phyloP scores from a whole-genome alignment of 176 grass and related monocot genomes.

The Zea luxurians region DNA sequence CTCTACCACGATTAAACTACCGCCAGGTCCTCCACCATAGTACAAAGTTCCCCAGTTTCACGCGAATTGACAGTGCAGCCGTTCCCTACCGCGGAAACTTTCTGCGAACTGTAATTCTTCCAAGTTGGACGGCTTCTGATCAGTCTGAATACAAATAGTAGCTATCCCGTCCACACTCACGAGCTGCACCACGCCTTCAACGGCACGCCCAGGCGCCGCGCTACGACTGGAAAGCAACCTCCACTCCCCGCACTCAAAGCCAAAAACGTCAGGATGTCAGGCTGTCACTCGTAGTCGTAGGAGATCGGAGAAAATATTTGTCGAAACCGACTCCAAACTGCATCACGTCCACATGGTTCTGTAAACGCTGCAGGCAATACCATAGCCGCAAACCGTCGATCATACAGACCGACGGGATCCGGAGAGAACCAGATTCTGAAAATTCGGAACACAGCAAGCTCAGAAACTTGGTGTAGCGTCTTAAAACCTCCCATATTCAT shows the following conservation, averaged over 20 bases:
- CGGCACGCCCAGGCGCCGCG: not conserved
- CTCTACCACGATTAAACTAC: no score
- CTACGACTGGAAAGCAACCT: not conserved
- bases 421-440: not conserved
- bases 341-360: slow-evolving; percentile 12
- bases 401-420: not conserved
- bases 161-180: not conserved
- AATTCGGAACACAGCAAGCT: not conserved
- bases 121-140: not conserved
- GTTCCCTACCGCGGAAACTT: no score
- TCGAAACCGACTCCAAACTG: not conserved
- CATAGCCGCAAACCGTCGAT: not conserved
- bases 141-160: not conserved
- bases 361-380: not conserved
- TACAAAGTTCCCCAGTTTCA: no score
- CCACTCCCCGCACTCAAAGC: not conserved
- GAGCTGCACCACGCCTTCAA: not conserved
- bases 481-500: not conserved
- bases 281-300: not conserved
- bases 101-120: not conserved
- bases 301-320: slow-evolving; percentile 33
- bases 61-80: no score
- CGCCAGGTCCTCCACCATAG: no score
- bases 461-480: not conserved
- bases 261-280: not conserved